Base-by-base conservation (phyloP, 129 eudicot genomes). In the Oenanthe sinensis region DNA sequence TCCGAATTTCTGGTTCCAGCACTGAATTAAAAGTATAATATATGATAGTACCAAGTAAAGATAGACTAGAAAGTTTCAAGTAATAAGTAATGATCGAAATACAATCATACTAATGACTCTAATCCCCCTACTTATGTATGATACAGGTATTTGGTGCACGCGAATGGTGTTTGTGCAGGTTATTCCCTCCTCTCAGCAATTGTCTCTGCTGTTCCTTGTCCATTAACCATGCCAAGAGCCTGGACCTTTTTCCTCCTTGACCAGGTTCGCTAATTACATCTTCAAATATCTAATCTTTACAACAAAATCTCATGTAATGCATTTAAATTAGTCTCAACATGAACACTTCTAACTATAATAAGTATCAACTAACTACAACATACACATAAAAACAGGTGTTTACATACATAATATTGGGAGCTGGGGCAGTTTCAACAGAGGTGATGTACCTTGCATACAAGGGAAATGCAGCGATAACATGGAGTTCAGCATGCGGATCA, bases 171-270 rank as follows among this genome's bases (percentile, higher is more conserved):
- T 69, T 94, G 97, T 83, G 98, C 98, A 28, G 98, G 97, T 75
- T 94, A 94, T 78, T 94, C 98, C 30, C 88, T 94, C 50, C 88
- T 94, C 5, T 84, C 97, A 52, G 97, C 98, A 44, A 87, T 93
- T 33, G 87, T 88, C 45, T 86, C 93, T 6, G 96, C 97, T 0
- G 84, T 94, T 13, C 93, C 93, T 67, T 96, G 97, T 39, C 96
- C 98, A 14, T 86, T 90, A 40, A 88, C 98, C 80, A 88, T 90
- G 96, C 70, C 87, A 48, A 83, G 96, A 80, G 98, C 97, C 46
- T 91, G 97, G 98, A 88, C 92, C 48, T 91, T 94, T 86, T 94
- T 94, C 83, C 85, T 91, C 78, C 96, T 91, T 12, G 97, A 94
- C 81, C 98, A 94, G 97, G 98, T 90, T 80, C 20, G 0, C 26